Base-by-base conservation (phyloP, 441 rosid genomes). In the Francoa sonchifolia region DNA sequence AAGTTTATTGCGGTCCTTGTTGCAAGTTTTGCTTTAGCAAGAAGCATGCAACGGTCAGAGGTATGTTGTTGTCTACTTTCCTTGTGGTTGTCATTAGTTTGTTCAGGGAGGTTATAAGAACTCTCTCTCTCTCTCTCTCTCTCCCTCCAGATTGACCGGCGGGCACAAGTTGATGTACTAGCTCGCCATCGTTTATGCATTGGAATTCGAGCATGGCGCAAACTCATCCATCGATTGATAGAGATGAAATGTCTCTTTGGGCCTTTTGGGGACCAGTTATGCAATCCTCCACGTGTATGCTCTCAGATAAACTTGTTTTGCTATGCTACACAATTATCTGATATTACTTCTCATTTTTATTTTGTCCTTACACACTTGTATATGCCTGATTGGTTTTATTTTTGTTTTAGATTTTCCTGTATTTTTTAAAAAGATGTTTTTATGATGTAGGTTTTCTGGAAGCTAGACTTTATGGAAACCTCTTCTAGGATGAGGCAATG, bases 31-130 rank as follows among this genome's bases (percentile, higher is more conserved):
- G 99, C 99, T 58, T 73, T 84, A 43, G 97, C 99, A 47, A 78
- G 99, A 67, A 93, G 84, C 61, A 74, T 93, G 77, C 97, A 88
- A 68, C 82, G 97, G 57, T 79, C 76, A 39, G 99, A 88, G 99
- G 99, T 93, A 34, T n/a, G n/a, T n/a, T n/a, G n/a, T n/a, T n/a
- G n/a, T n/a, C n/a, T n/a, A n/a, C n/a, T n/a, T n/a, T n/a, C n/a
- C n/a, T n/a, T n/a, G n/a, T n/a, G n/a, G n/a, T n/a, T n/a, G n/a
- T n/a, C n/a, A n/a, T n/a, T n/a, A n/a, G n/a, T n/a, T n/a, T n/a
- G n/a, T n/a, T n/a, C n/a, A n/a, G n/a, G n/a, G n/a, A n/a, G n/a
- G n/a, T n/a, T n/a, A n/a, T n/a, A n/a, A n/a, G n/a, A n/a, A n/a
- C n/a, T n/a, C n/a, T n/a, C n/a, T n/a, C n/a, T n/a, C n/a, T n/a